These are phyloP conservation scores for Scheffersomyces insectosa DNA, from an alignment of 1,139 yeast species.

Conservation along the genomic window DNA sequence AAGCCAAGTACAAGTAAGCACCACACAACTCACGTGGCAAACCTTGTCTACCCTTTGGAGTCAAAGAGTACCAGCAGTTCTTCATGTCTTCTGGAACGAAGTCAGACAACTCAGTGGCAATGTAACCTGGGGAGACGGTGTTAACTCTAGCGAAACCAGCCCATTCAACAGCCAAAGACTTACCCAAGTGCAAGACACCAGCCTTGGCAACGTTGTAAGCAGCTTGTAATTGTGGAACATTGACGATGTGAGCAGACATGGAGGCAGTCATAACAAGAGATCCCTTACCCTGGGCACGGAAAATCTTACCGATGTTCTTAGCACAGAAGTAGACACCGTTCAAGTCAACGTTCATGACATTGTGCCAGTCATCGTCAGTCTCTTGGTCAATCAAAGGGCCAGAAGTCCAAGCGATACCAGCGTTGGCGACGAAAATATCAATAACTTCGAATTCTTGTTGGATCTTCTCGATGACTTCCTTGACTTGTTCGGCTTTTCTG, in stretches of 20 bases:
- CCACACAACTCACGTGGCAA: slow-evolving; percentile 23
- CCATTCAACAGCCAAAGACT: slow-evolving; percentile 34
- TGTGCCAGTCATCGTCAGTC: slow-evolving; percentile 46
- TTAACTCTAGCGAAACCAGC: slow-evolving; percentile 34
- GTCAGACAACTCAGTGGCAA: slow-evolving; percentile 24
- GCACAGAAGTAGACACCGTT: slow-evolving; percentile 50
- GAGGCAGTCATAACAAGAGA: slow-evolving; percentile 63
- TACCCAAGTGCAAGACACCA: slow-evolving; percentile 31
- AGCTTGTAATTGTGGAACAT: slow-evolving; percentile 65
- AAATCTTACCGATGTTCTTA: slow-evolving; percentile 40
- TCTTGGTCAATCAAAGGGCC: slow-evolving; percentile 39
- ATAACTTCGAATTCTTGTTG: slow-evolving; percentile 39
- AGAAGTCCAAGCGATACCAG: slow-evolving; percentile 51
- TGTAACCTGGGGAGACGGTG: slow-evolving; percentile 35
- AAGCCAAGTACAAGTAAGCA: slow-evolving; percentile 26
- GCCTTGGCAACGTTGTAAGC: slow-evolving; percentile 54
- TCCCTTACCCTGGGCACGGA: slow-evolving; percentile 44
- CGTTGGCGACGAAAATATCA: slow-evolving; percentile 56
- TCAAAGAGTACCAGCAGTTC: slow-evolving; percentile 20
- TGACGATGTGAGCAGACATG: slow-evolving; percentile 66
- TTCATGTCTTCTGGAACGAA: slow-evolving; percentile 21
- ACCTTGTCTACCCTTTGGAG: slow-evolving; percentile 24
- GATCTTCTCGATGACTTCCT: slow-evolving; percentile 31
- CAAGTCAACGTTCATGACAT: slow-evolving; percentile 45
- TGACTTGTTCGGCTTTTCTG: slow-evolving; percentile 39